Evolutionary conservation across 495 filamentous ascomycete species (phyloP).

Genomic region (Penicillium verhagenii): DNA sequence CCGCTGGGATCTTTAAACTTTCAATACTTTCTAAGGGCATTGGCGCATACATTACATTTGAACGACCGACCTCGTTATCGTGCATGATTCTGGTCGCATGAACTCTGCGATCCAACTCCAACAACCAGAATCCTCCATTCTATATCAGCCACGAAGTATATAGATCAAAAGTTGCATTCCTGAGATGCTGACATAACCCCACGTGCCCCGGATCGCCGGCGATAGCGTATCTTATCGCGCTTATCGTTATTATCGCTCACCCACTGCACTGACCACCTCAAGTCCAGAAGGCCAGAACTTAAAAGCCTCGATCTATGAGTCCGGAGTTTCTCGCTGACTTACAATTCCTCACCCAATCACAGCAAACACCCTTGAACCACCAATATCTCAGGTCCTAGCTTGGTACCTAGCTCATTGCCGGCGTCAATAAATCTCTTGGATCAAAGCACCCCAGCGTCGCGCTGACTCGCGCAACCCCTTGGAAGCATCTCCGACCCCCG

Average conservation of each 20-base stretch:
- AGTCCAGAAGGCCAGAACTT: neutral
- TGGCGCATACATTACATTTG: neutral
- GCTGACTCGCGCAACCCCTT: neutral
- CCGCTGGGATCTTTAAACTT: neutral
- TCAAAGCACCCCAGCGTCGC: too few relatives aligned
- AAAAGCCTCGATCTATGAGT: neutral
- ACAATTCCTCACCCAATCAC: neutral
- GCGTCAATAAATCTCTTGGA: too few relatives aligned
- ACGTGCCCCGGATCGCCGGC: conserved; percentile 28
- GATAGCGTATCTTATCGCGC: neutral
- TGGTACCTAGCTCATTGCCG: too few relatives aligned
- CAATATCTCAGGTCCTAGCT: too few relatives aligned
- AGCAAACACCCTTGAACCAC: neutral
- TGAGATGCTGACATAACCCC: conserved; percentile 16
- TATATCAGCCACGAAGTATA: neutral
- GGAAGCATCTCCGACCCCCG: neutral
- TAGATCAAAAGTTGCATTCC: neutral
- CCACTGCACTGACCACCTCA: neutral
- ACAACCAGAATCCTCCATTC: neutral
- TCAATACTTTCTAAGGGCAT: neutral
- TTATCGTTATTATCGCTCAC: neutral
- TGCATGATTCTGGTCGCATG: neutral
- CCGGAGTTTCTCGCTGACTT: neutral
- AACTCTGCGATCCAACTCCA: neutral
- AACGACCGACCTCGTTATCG: neutral